These are phyloP conservation scores for Leishmania amazonensis DNA, from an alignment of 208 protist genomes.

Conservation along the genomic window DNA sequence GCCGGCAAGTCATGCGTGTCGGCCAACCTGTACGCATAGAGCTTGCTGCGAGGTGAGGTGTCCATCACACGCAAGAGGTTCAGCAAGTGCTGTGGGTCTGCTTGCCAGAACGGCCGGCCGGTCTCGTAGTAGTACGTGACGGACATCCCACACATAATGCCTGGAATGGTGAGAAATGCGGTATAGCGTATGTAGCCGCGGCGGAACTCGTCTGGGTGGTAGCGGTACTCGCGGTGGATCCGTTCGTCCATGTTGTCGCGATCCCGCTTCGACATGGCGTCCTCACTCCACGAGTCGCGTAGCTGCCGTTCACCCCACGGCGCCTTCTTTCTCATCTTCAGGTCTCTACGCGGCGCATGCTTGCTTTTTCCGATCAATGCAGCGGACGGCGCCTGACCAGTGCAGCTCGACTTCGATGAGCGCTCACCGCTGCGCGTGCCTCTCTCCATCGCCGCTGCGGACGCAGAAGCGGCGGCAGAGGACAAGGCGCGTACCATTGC, in stretches of 20 bases:
- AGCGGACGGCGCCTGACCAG: background rate
- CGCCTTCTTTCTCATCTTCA: conserved; percentile 61
- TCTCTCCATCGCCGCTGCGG: background rate
- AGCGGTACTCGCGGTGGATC: conserved; percentile 85
- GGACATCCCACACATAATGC: conserved; percentile 38
- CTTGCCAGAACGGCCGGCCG: conserved; percentile 62
- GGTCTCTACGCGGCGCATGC: background rate
- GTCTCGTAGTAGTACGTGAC: conserved; percentile 62
- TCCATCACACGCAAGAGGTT: conserved; percentile 67
- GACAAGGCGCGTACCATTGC: background rate
- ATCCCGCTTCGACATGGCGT: conserved; percentile 80
- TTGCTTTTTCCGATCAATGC: conserved; percentile 20
- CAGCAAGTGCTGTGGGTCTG: conserved; percentile 70
- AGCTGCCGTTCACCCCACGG: conserved; percentile 86
- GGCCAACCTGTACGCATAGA: conserved; percentile 62
- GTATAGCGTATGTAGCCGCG: conserved; percentile 61
- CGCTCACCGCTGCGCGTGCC: background rate
- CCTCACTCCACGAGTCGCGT: conserved; percentile 82
- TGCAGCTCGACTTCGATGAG: background rate
- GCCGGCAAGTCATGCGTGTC: conserved; percentile 59
- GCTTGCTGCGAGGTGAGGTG: conserved; percentile 72
- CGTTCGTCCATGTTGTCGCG: conserved; percentile 79
- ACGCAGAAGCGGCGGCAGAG: background rate
- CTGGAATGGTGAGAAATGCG: conserved; percentile 52
- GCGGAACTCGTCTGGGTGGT: conserved; percentile 79